Evolutionary conservation across 805 yeast species (phyloP).

Genomic region (Tetrapisispora taiwanensis): DNA sequence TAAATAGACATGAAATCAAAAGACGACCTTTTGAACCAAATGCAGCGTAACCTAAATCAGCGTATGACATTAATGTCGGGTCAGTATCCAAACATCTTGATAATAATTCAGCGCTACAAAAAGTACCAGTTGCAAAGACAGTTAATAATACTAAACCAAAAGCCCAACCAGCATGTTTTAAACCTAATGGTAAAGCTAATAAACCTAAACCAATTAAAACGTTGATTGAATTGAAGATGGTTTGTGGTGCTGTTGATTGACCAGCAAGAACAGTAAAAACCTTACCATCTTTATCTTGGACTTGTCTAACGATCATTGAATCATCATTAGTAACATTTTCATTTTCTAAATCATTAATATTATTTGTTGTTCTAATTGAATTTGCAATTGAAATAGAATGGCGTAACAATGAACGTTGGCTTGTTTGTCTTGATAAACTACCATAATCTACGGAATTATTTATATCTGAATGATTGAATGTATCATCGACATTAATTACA

Average conservation of each 20-base stretch:
- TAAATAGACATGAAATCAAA: constrained; percentile 61
- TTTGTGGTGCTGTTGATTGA: constrained; percentile 71
- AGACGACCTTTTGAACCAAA: constrained; percentile 71
- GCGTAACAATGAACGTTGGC: constrained; percentile 19
- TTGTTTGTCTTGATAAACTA: constrained; percentile 4
- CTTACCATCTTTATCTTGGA: constrained; percentile 64
- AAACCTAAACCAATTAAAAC: constrained; percentile 70
- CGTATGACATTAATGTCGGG: constrained; percentile 72
- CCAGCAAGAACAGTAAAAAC: constrained; percentile 66
- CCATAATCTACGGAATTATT: constrained; percentile 7
- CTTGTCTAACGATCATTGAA: constrained; percentile 46
- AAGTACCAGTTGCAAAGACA: constrained; percentile 57
- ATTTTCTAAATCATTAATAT: constrained; percentile 14
- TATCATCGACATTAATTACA: constrained; percentile 13
- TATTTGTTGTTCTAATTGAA: constrained; percentile 3
- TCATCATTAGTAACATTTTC: constrained; percentile 34
- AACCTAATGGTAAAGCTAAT: constrained; percentile 61
- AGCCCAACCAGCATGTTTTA: constrained; percentile 60
- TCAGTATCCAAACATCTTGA: constrained; percentile 73
- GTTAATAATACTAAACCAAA: constrained; percentile 51
- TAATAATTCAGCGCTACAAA: constrained; percentile 65
- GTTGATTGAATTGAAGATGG: constrained; percentile 68
- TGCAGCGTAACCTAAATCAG: constrained; percentile 80
- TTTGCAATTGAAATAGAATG: constrained; percentile 35
- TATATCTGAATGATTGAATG: not conserved